Conservation (phyloP, 1,284 basidiomycete species). For the Agroathelia rolfsii region DNA sequence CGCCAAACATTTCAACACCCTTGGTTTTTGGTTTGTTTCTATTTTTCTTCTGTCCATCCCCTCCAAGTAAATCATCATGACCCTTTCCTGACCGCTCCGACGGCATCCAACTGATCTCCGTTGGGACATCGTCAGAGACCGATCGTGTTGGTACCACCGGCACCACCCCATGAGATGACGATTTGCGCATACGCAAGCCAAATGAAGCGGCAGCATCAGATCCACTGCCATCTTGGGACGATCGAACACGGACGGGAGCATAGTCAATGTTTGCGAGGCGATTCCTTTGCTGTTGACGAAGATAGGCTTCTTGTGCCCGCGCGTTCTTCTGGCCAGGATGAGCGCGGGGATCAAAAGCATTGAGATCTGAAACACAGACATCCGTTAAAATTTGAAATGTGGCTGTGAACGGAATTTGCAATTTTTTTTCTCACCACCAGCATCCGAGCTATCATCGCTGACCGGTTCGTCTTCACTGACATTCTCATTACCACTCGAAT, state of each 20-base stretch:
- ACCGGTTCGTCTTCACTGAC: slow-evolving; percentile 29
- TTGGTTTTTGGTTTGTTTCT: too few relatives aligned
- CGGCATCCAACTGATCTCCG: slow-evolving; percentile 63
- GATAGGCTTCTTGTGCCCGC: slow-evolving; percentile 34
- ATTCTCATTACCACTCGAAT: slow-evolving; percentile 39
- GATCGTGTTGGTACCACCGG: too few relatives aligned
- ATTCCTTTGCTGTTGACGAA: slow-evolving; percentile 28
- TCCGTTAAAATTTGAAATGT: slow-evolving; percentile 1
- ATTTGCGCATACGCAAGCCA: slow-evolving; percentile 12
- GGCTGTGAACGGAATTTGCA: too few relatives aligned
- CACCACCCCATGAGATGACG: slow-evolving; percentile 9
- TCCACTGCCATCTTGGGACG: too few relatives aligned
- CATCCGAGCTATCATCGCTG: slow-evolving; percentile 44
- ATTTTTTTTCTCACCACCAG: slow-evolving; percentile 43
- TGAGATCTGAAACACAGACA: slow-evolving; percentile 34
- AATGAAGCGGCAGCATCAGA: too few relatives aligned
- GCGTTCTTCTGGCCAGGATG: slow-evolving; percentile 36
- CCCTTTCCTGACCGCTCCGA: slow-evolving; percentile 26
- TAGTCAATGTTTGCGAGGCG: slow-evolving; percentile 38
- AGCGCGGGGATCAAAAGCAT: slow-evolving; percentile 31
- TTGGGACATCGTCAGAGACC: slow-evolving; percentile 37
- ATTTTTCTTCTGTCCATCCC: slow-evolving; percentile 27
- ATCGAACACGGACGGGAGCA: slow-evolving; percentile 47
- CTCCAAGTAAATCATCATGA: slow-evolving; percentile 22
- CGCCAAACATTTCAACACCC: slow-evolving; percentile 73